Base-by-base conservation (phyloP, 2,329 filamentous ascomycete genomes). In the Mariannaea elegans region DNA sequence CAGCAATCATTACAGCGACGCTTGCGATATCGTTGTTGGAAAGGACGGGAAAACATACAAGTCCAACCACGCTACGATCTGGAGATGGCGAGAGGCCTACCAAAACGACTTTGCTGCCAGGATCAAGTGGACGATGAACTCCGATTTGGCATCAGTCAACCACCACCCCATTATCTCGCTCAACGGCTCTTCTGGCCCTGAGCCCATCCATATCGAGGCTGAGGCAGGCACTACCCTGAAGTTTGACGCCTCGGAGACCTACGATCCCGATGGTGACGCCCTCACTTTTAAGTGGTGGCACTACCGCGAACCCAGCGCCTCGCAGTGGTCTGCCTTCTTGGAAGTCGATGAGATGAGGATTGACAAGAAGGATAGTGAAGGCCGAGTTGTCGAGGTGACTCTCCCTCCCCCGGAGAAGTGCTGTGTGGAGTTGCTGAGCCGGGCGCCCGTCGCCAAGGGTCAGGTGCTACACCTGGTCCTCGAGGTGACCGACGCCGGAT, bases 231-330 rank as follows among this genome's bases (percentile, higher is more conserved):
- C 72, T 6, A 73, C 69, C 0, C 62, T 83, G 8, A 72, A 60
- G 2, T 72, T 84, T 0, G 80, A 84, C 61, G 82, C 81, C 1
- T 75, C 75, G 1, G 71, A 67, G 32, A 80, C 79, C 1, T 82
- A 81, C 57, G 81, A 84, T 64, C 80, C 81, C 0, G 80, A 84
- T 56, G 71, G 70, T 5, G 75, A 77, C 47, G 62, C 73, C 7
- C 67, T 84, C 16, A 75, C 72, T 4, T 84, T 80, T 72, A 77
- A 77, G 47, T 84, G 82, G 82, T 82, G 76, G 69, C 81, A 84
- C 34, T 84, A 85, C 67, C 64, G 65, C 18, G 75, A 77, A 50
- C 70, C 73, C 1, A 71, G 62, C 42, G 68, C 72, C 7, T 61
- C 77, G 2, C 80, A 83, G 60, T 82, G 79, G 73, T 72, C 67